Conservation (phyloP, 495 filamentous ascomycete species). For the Lepraria neglecta region DNA sequence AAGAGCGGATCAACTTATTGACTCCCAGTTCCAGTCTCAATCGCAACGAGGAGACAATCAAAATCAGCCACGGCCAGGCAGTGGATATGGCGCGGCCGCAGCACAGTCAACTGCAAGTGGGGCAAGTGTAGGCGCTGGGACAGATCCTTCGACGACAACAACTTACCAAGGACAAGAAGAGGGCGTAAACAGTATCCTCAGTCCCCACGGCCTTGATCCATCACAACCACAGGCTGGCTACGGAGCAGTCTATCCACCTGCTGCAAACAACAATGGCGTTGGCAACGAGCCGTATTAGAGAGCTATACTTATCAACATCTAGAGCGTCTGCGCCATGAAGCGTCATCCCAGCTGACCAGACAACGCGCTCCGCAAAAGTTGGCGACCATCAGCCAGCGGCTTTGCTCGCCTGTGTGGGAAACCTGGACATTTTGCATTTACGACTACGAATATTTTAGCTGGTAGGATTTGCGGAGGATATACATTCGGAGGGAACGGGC, state of each 20-base stretch:
- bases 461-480: neutral
- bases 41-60: conserved; percentile 70
- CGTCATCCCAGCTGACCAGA: neutral
- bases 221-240: conserved; percentile 53
- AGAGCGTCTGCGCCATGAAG: conserved; percentile 45
- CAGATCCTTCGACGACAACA: conserved; percentile 34
- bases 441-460: conserved; percentile 17
- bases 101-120: conserved; percentile 40
- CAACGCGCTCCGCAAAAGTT: neutral
- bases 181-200: conserved; percentile 53
- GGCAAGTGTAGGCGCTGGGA: conserved; percentile 42
- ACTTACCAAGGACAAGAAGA: conserved; percentile 52
- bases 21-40: conserved; percentile 55
- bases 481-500: neutral
- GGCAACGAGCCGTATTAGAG: conserved; percentile 51
- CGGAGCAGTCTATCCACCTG: conserved; percentile 54
- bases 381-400: neutral
- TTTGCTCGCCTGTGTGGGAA: conserved; percentile 5
- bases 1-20: conserved; percentile 26
- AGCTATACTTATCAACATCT: conserved; percentile 65
- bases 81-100: conserved; percentile 48
- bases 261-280: conserved; percentile 62
- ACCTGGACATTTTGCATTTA: neutral
- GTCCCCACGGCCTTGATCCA: conserved; percentile 51
- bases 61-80: conserved; percentile 57